Base-by-base conservation (phyloP, 352 stramenopile genomes). In the Pythium aquatile region DNA sequence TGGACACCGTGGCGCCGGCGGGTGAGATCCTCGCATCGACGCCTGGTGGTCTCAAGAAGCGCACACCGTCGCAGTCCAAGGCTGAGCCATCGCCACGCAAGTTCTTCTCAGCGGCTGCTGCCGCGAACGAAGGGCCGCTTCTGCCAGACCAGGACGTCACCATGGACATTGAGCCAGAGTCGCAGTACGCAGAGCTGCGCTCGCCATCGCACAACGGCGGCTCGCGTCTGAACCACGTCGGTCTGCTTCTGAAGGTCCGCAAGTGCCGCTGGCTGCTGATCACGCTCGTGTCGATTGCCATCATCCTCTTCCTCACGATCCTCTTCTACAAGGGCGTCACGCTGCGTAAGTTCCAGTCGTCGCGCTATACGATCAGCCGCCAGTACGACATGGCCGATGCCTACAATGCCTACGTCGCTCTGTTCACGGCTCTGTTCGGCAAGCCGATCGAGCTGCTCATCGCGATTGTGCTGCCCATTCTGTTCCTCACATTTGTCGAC, bases 351-450 rank as follows among this genome's bases (percentile, higher is more conserved):
- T 69, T 61, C 55, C 47, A 37, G 1, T 29, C 60, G n/a, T 32
- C 32, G 14, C 40, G 55, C 9, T 62, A 65, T 24, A 56, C 63
- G 35, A 33, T 57, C 51, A 29, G 37, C 11, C 30, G 53, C 46
- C 66, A 65, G 48, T 58, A 64, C 49, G 44, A 55, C 30, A 55
- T 73, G 52, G 61, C 69, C 40, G 61, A 73, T 46, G 37, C 55
- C 24, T 73, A 73, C 66, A 73, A 73, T 61, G 48, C 54, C 55
- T 65, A 66, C 52, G 54, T 67, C 16, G 66, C 55, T 33, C 62
- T 66, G 29, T 17, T 73, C 46, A 63, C 61, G 26, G 65, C 66
- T 28, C 16, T 66, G 2, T 55, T 66, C 28, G 59, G 48, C 40
- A 69, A 62, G 47, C 66, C 62, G 16, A 20, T 73, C n/a, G 66